Percentiles rank a stretch among this genome's conserved stretches.
Evolutionary conservation across 2,329 filamentous ascomycete genomes (phyloP).

Genomic region (Penicillium janthinellum): DNA sequence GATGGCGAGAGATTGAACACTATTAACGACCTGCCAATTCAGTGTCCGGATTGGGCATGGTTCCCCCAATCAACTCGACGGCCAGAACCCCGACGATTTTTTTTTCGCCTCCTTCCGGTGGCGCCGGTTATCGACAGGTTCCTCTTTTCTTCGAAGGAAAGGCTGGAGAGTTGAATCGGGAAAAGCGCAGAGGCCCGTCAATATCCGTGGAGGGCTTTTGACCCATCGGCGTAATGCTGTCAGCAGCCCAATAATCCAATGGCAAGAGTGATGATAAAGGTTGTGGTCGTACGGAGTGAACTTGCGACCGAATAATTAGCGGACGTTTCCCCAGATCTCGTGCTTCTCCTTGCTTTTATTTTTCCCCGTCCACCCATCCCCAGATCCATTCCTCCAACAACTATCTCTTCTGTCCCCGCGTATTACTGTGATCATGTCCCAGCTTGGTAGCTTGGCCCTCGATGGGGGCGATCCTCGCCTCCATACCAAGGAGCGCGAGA

Average conservation of each 20-base stretch:
- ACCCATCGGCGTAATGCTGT: neutral
- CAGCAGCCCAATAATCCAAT: neutral
- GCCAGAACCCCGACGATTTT: neutral
- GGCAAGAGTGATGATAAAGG: neutral
- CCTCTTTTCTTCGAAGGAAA: neutral
- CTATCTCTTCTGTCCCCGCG: neutral
- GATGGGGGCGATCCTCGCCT: constrained; percentile 13
- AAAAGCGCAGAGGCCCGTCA: neutral
- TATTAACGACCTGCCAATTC: neutral
- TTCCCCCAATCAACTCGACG: neutral
- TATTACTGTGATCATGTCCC: constrained; percentile 3
- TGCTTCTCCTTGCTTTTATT: neutral
- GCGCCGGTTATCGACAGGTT: neutral
- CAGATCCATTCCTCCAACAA: neutral
- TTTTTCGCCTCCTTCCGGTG: neutral
- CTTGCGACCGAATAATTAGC: neutral
- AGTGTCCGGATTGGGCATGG: neutral
- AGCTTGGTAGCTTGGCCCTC: constrained; percentile 8
- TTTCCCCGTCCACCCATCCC: neutral
- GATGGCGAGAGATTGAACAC: neutral
- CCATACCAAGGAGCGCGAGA: constrained; percentile 14
- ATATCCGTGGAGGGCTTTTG: neutral
- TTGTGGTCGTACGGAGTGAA: neutral
- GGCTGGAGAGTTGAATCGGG: neutral
- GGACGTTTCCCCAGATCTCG: constrained; percentile 1